Percentiles rank a stretch among this genome's conserved stretches.
Conservation (phyloP, 2,329 filamentous ascomycete species). For the Endothia cerciana region DNA sequence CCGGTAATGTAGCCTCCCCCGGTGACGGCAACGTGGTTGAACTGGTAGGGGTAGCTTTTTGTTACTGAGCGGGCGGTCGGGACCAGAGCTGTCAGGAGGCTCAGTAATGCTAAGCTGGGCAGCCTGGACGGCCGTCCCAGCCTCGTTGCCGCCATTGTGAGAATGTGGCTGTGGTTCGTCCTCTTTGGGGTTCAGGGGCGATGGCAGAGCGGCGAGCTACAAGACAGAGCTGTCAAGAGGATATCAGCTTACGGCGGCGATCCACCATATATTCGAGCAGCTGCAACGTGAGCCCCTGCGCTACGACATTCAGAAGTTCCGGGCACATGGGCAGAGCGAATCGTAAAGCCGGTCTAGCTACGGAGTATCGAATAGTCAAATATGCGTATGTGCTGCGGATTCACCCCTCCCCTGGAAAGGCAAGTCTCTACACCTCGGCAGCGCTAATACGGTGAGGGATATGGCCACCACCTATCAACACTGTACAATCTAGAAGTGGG, state of each 20-base stretch:
- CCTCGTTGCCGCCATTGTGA: background rate
- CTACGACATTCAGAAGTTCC: background rate
- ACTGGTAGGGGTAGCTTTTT: slow-evolving; percentile 16
- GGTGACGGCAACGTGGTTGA: slow-evolving; percentile 18
- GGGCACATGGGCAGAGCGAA: background rate
- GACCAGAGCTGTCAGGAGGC: background rate
- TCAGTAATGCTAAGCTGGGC: background rate
- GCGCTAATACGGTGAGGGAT: background rate
- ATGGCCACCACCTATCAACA: slow-evolving; percentile 1
- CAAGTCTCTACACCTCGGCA: background rate
- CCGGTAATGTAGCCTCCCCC: slow-evolving; percentile 19
- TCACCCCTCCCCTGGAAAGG: background rate
- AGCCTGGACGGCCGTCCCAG: background rate
- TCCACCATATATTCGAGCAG: background rate
- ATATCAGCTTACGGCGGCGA: background rate
- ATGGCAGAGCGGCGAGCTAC: too few species aligned
- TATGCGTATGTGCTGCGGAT: background rate
- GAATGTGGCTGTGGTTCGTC: background rate
- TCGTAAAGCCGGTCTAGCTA: background rate
- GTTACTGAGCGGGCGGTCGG: background rate
- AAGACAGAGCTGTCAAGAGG: background rate
- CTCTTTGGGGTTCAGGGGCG: background rate
- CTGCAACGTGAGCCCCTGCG: background rate
- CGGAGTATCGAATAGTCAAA: background rate
- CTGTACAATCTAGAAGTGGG: background rate